phyloP scores from a whole-genome alignment of 306 rosid species.

The Echinosophora koreensis region DNA sequence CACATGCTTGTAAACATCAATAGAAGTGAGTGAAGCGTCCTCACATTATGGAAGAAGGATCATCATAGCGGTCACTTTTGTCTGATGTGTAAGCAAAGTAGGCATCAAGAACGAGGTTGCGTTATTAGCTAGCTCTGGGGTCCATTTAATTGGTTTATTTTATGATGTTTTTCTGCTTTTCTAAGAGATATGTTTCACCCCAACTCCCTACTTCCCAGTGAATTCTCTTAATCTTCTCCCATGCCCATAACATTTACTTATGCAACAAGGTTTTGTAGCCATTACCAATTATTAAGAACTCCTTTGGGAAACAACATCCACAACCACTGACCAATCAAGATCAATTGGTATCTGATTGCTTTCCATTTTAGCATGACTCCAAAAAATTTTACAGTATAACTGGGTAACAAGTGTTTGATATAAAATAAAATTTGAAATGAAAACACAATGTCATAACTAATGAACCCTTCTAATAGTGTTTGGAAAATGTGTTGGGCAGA shows the following conservation, averaged over 20 bases:
- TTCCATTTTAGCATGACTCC: neutral
- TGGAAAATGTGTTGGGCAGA: too few species aligned
- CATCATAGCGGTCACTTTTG: constrained; percentile 60
- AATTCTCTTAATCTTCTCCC: neutral
- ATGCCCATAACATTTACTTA: neutral
- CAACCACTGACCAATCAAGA: constrained; percentile 1
- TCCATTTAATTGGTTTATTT: constrained; percentile 47
- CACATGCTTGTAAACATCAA: constrained; percentile 50
- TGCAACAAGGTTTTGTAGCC: neutral
- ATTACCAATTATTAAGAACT: constrained; percentile 30
- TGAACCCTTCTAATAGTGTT: too few species aligned
- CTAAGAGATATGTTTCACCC: constrained; percentile 9
- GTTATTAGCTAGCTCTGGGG: constrained; percentile 29
- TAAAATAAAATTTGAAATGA: too few species aligned
- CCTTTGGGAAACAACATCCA: neutral
- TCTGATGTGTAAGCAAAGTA: constrained; percentile 57
- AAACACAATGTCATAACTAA: too few species aligned
- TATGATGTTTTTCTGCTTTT: neutral
- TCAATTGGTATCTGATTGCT: neutral
- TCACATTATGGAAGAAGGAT: constrained; percentile 50
- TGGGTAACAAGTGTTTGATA: neutral
- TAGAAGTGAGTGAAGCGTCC: constrained; percentile 38
- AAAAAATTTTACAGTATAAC: neutral
- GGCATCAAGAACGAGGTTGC: constrained; percentile 54
- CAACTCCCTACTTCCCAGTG: neutral